A percentile compares a stretch with the other conserved stretches of the same genome.
Conservation (phyloP, 495 filamentous ascomycete species). For the Niebla homalea region DNA sequence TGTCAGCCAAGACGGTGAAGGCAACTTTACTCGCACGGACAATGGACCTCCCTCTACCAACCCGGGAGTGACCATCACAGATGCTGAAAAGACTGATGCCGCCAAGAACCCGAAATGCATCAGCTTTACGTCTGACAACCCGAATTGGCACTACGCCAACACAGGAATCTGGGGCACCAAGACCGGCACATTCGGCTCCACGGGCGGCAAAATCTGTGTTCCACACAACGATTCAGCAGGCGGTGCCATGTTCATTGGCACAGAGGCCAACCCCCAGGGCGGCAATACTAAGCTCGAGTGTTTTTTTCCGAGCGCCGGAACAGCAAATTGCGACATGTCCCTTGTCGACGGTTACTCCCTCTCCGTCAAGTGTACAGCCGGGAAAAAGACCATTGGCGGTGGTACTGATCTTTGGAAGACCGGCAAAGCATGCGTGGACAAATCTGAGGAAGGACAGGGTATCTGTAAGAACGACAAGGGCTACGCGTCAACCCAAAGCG, state of each 20-base stretch:
- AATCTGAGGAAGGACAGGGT: background rate
- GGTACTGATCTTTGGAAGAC: background rate
- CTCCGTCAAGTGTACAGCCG: background rate
- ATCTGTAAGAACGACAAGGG: background rate
- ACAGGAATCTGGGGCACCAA: background rate
- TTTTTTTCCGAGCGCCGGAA: background rate
- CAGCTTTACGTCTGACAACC: conserved; percentile 1
- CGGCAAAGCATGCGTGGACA: background rate
- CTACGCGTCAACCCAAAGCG: background rate
- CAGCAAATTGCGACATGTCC: background rate
- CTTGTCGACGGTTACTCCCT: conserved; percentile 1
- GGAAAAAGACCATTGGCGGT: background rate
- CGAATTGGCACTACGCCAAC: background rate
- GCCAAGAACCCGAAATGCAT: background rate
- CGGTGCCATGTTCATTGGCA: conserved; percentile 1
- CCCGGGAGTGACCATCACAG: background rate
- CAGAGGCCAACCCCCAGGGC: background rate
- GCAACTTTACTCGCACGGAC: background rate
- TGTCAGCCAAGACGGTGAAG: background rate
- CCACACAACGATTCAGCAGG: background rate
- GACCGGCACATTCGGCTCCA: background rate
- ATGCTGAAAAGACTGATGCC: background rate
- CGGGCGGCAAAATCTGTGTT: background rate
- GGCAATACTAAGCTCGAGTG: conserved; percentile 1
- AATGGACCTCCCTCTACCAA: background rate